Conservation (phyloP, 2,329 filamentous ascomycete genomes). For the Aspergillus udagawae region DNA sequence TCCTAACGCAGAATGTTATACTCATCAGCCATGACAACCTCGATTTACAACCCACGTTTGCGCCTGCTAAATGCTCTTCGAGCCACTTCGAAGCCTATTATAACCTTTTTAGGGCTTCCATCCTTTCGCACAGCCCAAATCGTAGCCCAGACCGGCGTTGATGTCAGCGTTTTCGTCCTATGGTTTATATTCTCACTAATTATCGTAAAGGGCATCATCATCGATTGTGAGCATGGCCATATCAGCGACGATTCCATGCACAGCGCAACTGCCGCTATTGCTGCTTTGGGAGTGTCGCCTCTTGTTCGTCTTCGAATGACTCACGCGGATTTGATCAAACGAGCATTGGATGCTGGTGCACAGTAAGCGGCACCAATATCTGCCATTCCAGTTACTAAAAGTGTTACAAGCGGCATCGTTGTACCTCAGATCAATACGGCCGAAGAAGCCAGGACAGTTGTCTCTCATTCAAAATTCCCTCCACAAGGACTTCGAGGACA, state of each 20-base stretch:
- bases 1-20: too few species aligned
- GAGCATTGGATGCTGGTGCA: conserved; percentile 23
- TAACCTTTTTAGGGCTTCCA: conserved; percentile 18
- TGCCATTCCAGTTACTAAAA: not conserved
- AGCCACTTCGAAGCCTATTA: conserved; percentile 13
- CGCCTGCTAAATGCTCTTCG: conserved; percentile 14
- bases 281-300: conserved; percentile 22
- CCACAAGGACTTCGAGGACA: conserved; percentile 24
- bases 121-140: conserved; percentile 19
- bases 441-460: conserved; percentile 35
- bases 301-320: conserved; percentile 20
- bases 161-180: conserved; percentile 6
- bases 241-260: conserved; percentile 28
- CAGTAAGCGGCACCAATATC: conserved; percentile 11
- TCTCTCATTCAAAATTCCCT: conserved; percentile 23
- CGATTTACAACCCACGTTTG: conserved; percentile 10
- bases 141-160: conserved; percentile 17
- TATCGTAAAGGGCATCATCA: conserved; percentile 12
- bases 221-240: conserved; percentile 26
- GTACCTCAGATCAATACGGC: conserved; percentile 46
- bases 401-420: conserved; percentile 48
- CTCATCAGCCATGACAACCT: conserved; percentile 2
- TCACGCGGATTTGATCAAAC: conserved; percentile 20
- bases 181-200: not conserved
- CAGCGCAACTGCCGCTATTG: conserved; percentile 22